Percentiles rank a stretch among this genome's conserved stretches.
Conservation (phyloP, 2,329 filamentous ascomycete genomes). For the Diaporthe sp. region DNA sequence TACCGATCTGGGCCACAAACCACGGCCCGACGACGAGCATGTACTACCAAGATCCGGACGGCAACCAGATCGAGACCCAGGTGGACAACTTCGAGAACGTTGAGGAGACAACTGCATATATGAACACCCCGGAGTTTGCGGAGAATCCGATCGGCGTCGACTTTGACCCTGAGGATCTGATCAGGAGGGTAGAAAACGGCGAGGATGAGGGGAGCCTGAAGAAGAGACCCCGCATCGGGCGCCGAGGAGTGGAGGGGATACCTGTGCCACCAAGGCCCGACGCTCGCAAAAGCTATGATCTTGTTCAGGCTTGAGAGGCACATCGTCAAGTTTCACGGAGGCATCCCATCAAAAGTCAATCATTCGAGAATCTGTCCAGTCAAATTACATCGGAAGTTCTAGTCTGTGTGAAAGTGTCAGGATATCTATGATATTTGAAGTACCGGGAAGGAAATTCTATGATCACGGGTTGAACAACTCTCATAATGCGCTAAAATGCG, state of each 20-base stretch:
- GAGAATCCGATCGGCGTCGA: constrained; percentile 49
- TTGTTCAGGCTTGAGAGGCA: background rate
- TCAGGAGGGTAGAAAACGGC: background rate
- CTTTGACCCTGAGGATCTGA: constrained; percentile 33
- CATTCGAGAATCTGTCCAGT: no score
- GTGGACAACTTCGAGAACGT: constrained; percentile 53
- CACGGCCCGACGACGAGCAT: constrained; percentile 59
- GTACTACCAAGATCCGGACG: constrained; percentile 61
- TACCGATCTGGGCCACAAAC: constrained; percentile 55
- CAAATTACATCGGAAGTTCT: no score
- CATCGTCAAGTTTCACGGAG: no score
- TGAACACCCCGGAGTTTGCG: constrained; percentile 48
- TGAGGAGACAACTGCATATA: constrained; percentile 51
- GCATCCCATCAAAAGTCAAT: no score
- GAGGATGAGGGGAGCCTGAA: constrained; percentile 3
- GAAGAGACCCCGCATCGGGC: constrained; percentile 6
- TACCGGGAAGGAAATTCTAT: no score
- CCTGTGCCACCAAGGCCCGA: constrained; percentile 17
- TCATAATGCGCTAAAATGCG: no score
- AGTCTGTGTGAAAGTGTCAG: no score
- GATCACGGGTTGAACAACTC: no score
- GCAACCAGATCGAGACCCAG: constrained; percentile 58
- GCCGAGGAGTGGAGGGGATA: background rate
- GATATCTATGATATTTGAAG: no score
- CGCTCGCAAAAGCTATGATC: background rate